phyloP scores from a whole-genome alignment of 129 eudicot species.

The Helichrysum umbraculigerum region DNA sequence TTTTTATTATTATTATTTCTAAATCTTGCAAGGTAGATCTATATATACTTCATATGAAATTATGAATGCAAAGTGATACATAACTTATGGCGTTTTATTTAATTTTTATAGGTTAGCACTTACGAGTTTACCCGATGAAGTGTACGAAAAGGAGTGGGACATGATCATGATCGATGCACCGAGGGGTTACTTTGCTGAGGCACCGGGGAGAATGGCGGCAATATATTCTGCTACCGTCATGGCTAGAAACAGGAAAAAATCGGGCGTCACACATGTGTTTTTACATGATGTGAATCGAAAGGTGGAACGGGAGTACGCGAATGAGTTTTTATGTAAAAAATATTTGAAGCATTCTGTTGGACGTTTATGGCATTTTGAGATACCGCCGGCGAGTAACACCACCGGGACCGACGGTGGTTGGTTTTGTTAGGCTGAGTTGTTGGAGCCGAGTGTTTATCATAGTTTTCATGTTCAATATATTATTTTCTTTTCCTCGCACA shows the following conservation, averaged over 20 bases:
- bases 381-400: conserved; percentile 52
- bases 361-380: conserved; percentile 79
- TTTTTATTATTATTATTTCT: too few species aligned
- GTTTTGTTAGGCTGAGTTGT: conserved; percentile 46
- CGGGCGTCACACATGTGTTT: conserved; percentile 79
- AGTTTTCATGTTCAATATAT: background rate
- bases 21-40: too few species aligned
- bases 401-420: conserved; percentile 12
- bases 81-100: background rate
- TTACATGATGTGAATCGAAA: conserved; percentile 83
- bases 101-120: conserved; percentile 56
- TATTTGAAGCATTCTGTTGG: conserved; percentile 61
- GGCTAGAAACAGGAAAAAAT: conserved; percentile 71
- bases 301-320: conserved; percentile 71
- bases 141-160: conserved; percentile 85
- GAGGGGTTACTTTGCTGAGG: conserved; percentile 63
- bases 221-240: conserved; percentile 87
- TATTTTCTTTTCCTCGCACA: background rate
- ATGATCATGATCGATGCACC: conserved; percentile 94
- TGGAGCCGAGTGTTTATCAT: conserved; percentile 20
- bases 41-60: too few species aligned
- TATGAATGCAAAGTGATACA: background rate
- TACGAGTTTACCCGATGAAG: conserved; percentile 59
- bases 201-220: conserved; percentile 96
- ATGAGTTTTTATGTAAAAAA: conserved; percentile 69